Percentiles rank a stretch among this genome's conserved stretches.
phyloP scores from a whole-genome alignment of 2,329 filamentous ascomycete species.

The Pseudogymnoascus sp. region DNA sequence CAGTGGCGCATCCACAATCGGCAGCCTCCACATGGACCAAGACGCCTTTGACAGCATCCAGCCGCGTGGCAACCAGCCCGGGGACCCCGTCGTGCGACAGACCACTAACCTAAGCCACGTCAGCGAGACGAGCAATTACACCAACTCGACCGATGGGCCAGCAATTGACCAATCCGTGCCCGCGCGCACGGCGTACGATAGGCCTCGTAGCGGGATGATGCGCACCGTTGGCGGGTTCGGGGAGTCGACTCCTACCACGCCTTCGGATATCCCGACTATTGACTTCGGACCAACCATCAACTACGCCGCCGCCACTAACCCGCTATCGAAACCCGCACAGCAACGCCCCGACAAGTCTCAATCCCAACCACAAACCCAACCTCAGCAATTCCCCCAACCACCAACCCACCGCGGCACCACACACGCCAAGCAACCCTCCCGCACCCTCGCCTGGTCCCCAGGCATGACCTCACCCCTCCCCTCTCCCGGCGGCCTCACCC shows the following conservation, averaged over 20 bases:
- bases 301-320: constrained; percentile 33
- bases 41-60: neutral
- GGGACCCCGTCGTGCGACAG: neutral
- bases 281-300: constrained; percentile 82
- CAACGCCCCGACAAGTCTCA: neutral
- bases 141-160: constrained; percentile 54
- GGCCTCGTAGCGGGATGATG: constrained; percentile 68
- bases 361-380: neutral
- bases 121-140: constrained; percentile 46
- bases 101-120: constrained; percentile 9
- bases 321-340: neutral
- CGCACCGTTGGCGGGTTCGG: constrained; percentile 48
- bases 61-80: neutral
- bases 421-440: constrained; percentile 18
- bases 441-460: constrained; percentile 74
- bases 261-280: constrained; percentile 49
- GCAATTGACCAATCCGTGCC: constrained; percentile 17
- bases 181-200: constrained; percentile 45
- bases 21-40: neutral
- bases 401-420: neutral
- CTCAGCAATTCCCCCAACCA: neutral
- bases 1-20: neutral
- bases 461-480: constrained; percentile 45
- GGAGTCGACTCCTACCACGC: neutral
- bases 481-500: constrained; percentile 47